A percentile compares a stretch with the other conserved stretches of the same genome.
Evolutionary conservation across 2,329 filamentous ascomycete genomes (phyloP).

Genomic region (Colletotrichum ledebouriae): DNA sequence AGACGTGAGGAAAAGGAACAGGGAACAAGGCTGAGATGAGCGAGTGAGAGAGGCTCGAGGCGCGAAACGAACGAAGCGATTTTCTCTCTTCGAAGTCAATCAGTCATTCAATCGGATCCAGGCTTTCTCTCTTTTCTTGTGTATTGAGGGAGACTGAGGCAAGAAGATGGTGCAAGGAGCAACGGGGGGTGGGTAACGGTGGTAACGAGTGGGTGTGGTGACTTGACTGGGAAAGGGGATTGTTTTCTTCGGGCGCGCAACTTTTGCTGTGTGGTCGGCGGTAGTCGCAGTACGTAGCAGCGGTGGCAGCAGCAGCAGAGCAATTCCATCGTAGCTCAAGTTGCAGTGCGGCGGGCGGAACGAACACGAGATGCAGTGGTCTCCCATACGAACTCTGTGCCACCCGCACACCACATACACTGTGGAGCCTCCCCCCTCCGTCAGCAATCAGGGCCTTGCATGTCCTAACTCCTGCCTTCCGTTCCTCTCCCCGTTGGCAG

Average conservation of each 20-base stretch:
- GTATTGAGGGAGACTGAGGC: constrained; percentile 24
- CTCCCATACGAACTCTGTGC: constrained; percentile 43
- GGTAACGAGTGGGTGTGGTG: constrained; percentile 9
- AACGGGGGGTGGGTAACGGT: constrained; percentile 23
- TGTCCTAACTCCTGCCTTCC: not conserved
- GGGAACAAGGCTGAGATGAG: constrained; percentile 20
- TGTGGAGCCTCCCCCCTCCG: constrained; percentile 10
- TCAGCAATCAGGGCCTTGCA: constrained; percentile 15
- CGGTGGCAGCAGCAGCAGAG: too few species aligned
- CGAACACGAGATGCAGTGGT: constrained; percentile 23
- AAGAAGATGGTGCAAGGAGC: constrained; percentile 2
- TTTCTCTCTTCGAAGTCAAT: constrained; percentile 12
- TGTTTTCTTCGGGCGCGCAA: constrained; percentile 41
- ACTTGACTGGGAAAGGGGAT: constrained; percentile 41
- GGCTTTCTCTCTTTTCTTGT: constrained; percentile 16
- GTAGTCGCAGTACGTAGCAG: not conserved
- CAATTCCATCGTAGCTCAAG: too few species aligned
- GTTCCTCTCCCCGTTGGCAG: not conserved
- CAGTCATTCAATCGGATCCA: not conserved
- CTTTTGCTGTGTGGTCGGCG: not conserved
- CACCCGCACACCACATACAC: constrained; percentile 23
- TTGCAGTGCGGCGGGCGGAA: constrained; percentile 32
- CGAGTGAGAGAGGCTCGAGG: constrained; percentile 27
- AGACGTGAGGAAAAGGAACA: constrained; percentile 29
- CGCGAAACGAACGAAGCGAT: constrained; percentile 32